Conservation (phyloP, 225 moss, liverwort and hornwort species). For the Pleurozium schreberi region DNA sequence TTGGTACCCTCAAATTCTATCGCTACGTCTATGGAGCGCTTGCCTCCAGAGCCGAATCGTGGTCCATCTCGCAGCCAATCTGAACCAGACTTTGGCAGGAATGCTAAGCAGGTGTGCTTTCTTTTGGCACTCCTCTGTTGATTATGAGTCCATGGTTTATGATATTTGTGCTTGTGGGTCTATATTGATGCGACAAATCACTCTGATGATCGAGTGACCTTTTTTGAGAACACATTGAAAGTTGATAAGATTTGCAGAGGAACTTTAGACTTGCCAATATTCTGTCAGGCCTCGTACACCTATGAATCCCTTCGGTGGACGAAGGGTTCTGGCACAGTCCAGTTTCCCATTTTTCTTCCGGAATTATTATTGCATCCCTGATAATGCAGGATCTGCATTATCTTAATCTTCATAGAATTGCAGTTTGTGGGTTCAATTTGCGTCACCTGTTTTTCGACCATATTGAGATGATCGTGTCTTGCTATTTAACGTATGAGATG, state of each 20-base stretch:
- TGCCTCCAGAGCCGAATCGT: conserved; percentile 51
- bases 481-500: background rate
- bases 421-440: background rate
- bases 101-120: conserved; percentile 61
- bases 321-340: background rate
- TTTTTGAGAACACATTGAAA: background rate
- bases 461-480: background rate
- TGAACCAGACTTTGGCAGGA: conserved; percentile 88
- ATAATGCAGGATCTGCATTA: background rate
- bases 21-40: conserved; percentile 56
- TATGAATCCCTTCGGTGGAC: background rate
- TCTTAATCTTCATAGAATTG: background rate
- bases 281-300: background rate
- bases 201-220: background rate
- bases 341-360: background rate
- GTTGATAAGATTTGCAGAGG: background rate
- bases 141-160: background rate
- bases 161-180: background rate
- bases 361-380: background rate
- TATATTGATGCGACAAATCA: background rate
- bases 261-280: background rate
- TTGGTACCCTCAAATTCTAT: conserved; percentile 73
- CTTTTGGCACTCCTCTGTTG: background rate
- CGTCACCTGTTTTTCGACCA: background rate
- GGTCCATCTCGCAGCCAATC: conserved; percentile 74